Base-by-base conservation (phyloP, 2,329 filamentous ascomycete genomes). In the Chaetomium strumarium region DNA sequence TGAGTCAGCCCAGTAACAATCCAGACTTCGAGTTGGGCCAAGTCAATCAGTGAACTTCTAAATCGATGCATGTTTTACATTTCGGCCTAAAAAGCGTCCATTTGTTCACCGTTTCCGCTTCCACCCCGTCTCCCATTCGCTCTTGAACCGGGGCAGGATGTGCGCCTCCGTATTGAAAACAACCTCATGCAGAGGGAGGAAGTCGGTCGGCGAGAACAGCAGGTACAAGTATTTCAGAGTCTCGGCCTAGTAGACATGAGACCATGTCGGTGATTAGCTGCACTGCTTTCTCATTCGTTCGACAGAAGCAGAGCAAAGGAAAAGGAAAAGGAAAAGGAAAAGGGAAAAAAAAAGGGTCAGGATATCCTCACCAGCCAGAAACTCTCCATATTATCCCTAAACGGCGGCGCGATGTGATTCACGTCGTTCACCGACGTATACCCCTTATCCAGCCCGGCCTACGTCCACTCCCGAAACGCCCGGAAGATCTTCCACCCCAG, bases 401-500 rank as follows among this genome's bases (percentile, higher is more conserved):
- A 73, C n/a, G 74, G 69, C 0, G 90, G 82, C 16, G 91, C 90
- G 10, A 92, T 70, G 4, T 71, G 69, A 59, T 85, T 83, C 24
- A 90, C 91, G 65, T 95, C 81, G n/a, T 77, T 77, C 54, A 97
- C 75, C 58, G 86, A 90, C 1, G 88, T 90, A 66, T 93, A 97
- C 0, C 90, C 90, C 37, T 83, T 83, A 33, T 83, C 83, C 38
- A 91, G 85, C 42, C 81, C 77, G 2, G 95, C 86, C 7, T 86
- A 82, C 0, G 89, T 95, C 69, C 96, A 80, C 63, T 89, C 85
- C 70, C 92, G 77, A 66, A 97, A 97, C 0, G 85, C 84, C 67
- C 88, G 84, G 73, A 99, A 99, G 85, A 99, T 97, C 63, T 96
- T 86, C 93, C 93, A 99, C 14, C 93, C 93, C 92, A 91, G 96